A percentile compares a stretch with the other conserved stretches of the same genome.
Evolutionary conservation across 2,329 filamentous ascomycete species (phyloP).

Genomic region (Epichloe bromicola): DNA sequence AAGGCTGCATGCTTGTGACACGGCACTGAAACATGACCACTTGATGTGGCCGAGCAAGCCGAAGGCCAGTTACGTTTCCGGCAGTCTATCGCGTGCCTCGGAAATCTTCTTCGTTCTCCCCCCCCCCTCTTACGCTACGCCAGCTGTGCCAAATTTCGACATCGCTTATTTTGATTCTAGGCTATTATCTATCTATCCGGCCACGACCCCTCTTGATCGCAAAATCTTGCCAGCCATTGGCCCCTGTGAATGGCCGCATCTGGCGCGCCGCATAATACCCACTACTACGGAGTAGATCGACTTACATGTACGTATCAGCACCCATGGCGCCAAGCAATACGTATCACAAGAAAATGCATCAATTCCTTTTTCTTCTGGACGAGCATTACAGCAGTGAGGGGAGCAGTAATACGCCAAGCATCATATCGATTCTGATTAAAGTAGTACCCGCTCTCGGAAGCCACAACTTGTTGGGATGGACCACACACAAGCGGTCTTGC

Average conservation of each 20-base stretch:
- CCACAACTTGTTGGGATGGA: no score
- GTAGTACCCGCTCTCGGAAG: not conserved
- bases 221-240: not conserved
- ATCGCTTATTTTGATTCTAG: not conserved
- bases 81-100: slow-evolving; percentile 3
- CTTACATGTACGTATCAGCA: not conserved
- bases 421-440: no score
- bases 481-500: no score
- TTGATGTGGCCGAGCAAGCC: not conserved
- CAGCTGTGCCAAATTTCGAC: not conserved
- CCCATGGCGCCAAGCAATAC: not conserved
- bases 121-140: not conserved
- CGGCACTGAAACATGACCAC: not conserved
- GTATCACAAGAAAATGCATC: no score
- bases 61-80: not conserved
- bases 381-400: no score
- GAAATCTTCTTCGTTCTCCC: not conserved
- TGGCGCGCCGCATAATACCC: not conserved
- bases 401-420: no score
- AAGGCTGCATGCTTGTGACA: not conserved
- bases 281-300: not conserved
- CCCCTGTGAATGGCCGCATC: not conserved
- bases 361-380: no score
- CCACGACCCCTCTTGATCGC: not conserved
- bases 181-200: not conserved